Evolutionary conservation across 1,139 yeast species (phyloP).

Genomic region (Candida glucosophila): DNA sequence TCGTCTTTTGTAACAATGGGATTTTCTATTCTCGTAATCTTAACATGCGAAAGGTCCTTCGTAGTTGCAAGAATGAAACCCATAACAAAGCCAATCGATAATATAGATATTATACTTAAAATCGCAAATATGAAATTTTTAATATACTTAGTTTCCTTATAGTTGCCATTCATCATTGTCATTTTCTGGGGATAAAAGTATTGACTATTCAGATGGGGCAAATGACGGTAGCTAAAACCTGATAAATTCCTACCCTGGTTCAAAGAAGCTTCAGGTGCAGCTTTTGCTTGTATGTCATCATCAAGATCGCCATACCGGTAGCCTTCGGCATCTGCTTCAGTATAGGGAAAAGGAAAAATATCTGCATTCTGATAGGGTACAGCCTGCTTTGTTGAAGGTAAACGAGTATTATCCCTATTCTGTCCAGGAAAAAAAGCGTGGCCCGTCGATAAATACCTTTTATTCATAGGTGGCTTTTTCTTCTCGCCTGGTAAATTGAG

Average conservation of each 20-base stretch:
- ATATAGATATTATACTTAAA: constrained; percentile 42
- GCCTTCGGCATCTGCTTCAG: constrained; percentile 29
- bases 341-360: constrained; percentile 53
- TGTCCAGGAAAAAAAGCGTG: constrained; percentile 18
- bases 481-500: constrained; percentile 22
- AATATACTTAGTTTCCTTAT: constrained; percentile 15
- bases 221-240: constrained; percentile 9
- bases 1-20: constrained; percentile 81
- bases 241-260: constrained; percentile 1
- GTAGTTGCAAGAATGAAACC: constrained; percentile 85
- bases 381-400: too few species aligned
- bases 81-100: constrained; percentile 64
- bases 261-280: constrained; percentile 3
- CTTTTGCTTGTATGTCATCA: constrained; percentile 10
- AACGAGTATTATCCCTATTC: constrained; percentile 9
- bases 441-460: constrained; percentile 31
- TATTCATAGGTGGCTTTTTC: constrained; percentile 21
- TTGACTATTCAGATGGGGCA: constrained; percentile 14
- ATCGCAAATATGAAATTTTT: constrained; percentile 51
- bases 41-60: constrained; percentile 67
- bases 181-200: constrained; percentile 26
- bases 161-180: too few species aligned
- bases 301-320: constrained; percentile 12
- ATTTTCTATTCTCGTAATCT: constrained; percentile 53
- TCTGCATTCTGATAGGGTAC: constrained; percentile 10